Percentiles rank a stretch among this genome's conserved stretches.
Conservation (phyloP, 495 filamentous ascomycete species). For the Coniosporium apollinis region DNA sequence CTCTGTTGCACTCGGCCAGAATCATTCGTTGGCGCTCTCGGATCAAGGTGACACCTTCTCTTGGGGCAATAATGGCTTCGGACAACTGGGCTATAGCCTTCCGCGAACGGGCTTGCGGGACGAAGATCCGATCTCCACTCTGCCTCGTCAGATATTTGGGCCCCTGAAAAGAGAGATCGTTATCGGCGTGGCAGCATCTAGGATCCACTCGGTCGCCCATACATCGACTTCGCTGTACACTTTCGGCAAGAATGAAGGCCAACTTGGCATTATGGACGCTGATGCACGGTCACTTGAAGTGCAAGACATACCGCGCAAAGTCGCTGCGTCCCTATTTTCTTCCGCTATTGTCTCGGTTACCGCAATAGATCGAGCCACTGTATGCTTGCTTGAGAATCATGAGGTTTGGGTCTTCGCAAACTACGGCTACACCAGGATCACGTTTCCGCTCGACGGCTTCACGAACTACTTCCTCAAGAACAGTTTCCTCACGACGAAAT, state of each 20-base stretch:
- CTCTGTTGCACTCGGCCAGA: slow-evolving; percentile 67
- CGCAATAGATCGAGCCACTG: slow-evolving; percentile 81
- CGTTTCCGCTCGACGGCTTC: slow-evolving; percentile 60
- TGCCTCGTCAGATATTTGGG: slow-evolving; percentile 80
- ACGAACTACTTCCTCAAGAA: slow-evolving; percentile 47
- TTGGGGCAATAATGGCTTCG: slow-evolving; percentile 80
- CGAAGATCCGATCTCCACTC: slow-evolving; percentile 62
- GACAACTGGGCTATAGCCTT: slow-evolving; percentile 71
- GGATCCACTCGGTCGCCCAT: slow-evolving; percentile 80
- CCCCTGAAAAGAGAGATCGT: slow-evolving; percentile 73
- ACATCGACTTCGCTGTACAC: slow-evolving; percentile 70
- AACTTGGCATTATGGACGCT: slow-evolving; percentile 85
- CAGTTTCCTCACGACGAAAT: slow-evolving; percentile 48
- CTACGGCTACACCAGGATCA: slow-evolving; percentile 76
- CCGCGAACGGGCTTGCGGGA: slow-evolving; percentile 34
- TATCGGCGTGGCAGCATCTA: slow-evolving; percentile 72
- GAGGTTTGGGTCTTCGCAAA: slow-evolving; percentile 88
- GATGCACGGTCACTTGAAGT: slow-evolving; percentile 77
- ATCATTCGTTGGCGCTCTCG: slow-evolving; percentile 76
- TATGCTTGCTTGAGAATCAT: slow-evolving; percentile 66
- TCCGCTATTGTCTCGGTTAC: slow-evolving; percentile 61
- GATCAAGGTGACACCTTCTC: slow-evolving; percentile 71
- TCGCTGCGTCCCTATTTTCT: slow-evolving; percentile 72
- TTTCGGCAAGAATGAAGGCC: slow-evolving; percentile 91
- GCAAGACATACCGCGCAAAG: slow-evolving; percentile 67